A percentile compares a stretch with the other conserved stretches of the same genome.
phyloP scores from a whole-genome alignment of 1,284 basidiomycete species.

The Coniophora puteana region DNA sequence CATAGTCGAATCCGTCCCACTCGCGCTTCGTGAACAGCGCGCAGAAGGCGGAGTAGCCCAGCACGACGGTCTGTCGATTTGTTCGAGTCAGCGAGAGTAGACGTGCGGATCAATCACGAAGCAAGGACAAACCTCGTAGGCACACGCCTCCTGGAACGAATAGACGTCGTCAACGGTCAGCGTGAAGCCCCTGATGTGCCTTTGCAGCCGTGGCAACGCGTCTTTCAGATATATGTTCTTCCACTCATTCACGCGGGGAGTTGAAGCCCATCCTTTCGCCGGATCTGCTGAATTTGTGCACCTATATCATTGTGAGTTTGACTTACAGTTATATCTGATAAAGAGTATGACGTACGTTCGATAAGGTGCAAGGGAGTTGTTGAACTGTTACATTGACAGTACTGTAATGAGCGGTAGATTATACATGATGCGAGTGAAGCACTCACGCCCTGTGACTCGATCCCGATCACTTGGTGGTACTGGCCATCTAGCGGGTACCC shows the following conservation, averaged over 20 bases:
- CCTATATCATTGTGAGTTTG: conserved; percentile 49
- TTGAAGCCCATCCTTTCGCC: conserved; percentile 49
- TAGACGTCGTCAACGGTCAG: conserved; percentile 68
- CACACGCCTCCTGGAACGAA: conserved; percentile 69
- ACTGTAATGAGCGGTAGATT: background rate
- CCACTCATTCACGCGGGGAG: conserved; percentile 56
- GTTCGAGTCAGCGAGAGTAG: conserved; percentile 8
- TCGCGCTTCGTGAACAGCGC: conserved; percentile 83
- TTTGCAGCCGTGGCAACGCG: conserved; percentile 56
- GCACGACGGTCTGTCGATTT: conserved; percentile 65
- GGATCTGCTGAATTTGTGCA: no score
- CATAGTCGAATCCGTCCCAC: conserved; percentile 83
- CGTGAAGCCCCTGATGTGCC: conserved; percentile 58
- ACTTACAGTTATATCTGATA: background rate
- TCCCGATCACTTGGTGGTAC: conserved; percentile 76
- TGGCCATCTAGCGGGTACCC: conserved; percentile 72
- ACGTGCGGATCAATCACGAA: background rate
- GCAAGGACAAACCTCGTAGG: conserved; percentile 59
- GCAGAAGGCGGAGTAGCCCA: conserved; percentile 87
- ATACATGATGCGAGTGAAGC: no score
- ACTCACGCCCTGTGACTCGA: conserved; percentile 59
- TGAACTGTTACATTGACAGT: conserved; percentile 44
- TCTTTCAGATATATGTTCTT: conserved; percentile 63
- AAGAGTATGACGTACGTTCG: conserved; percentile 44
- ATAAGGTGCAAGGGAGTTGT: conserved; percentile 79